Percentiles rank a stretch among this genome's conserved stretches.
These are phyloP conservation scores for Backusella circina DNA, from an alignment of 192 early-diverging fungal genomes.

Conservation along the genomic window DNA sequence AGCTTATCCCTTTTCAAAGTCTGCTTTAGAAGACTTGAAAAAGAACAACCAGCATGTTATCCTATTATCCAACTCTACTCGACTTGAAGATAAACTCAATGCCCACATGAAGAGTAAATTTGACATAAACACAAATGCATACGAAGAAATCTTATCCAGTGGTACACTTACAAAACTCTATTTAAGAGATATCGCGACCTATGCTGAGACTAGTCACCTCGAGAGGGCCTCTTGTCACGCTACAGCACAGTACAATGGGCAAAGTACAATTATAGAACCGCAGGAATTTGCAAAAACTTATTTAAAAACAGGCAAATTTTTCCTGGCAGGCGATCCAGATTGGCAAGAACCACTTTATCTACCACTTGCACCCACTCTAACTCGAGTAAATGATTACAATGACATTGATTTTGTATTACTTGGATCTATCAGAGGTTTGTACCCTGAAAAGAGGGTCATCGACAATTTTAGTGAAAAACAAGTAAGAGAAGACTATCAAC, in stretches of 20 bases:
- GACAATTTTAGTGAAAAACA: background rate
- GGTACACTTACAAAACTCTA: slow-evolving; percentile 20
- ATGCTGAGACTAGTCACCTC: background rate
- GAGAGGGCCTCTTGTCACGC: slow-evolving; percentile 10
- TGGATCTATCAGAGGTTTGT: slow-evolving; percentile 9
- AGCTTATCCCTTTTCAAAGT: slow-evolving; percentile 18
- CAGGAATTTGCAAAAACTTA: slow-evolving; percentile 7
- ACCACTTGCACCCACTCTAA: background rate
- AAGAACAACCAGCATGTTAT: background rate
- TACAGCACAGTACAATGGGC: background rate
- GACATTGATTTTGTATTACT: slow-evolving; percentile 27
- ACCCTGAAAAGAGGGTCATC: background rate
- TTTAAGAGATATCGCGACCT: slow-evolving; percentile 4
- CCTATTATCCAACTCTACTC: slow-evolving; percentile 29
- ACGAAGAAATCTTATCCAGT: slow-evolving; percentile 25
- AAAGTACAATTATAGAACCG: background rate
- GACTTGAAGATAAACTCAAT: slow-evolving; percentile 4
- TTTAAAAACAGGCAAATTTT: slow-evolving; percentile 19
- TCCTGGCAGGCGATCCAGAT: slow-evolving; percentile 12
- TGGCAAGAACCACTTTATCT: slow-evolving; percentile 23
- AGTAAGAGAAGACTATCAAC: slow-evolving; percentile 12
- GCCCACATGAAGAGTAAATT: slow-evolving; percentile 1
- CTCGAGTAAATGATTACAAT: slow-evolving; percentile 1
- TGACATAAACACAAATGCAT: slow-evolving; percentile 4
- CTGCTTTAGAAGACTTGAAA: background rate